Evolutionary conservation across 129 eudicot species (phyloP), one percentile per base, ranked within the genome.

Genomic region (Silybum marianum): DNA sequence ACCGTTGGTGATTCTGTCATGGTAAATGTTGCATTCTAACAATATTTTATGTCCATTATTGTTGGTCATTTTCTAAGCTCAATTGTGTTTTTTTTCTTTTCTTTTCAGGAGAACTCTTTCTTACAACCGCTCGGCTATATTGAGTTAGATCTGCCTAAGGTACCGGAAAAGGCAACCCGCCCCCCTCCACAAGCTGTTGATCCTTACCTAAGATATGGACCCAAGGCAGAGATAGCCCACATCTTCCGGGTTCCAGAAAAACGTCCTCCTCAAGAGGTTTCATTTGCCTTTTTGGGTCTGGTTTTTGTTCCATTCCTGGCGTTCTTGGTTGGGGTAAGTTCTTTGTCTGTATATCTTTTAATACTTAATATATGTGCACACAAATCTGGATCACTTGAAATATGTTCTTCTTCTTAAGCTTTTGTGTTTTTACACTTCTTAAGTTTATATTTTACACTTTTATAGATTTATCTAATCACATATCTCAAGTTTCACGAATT

Each of bases 201-300:
- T 71, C 90, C 91, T 9, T 87, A 83, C 77, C 84, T 86, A 12
- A 89, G 91, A 90, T 92, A 84, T 71, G 97, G 95, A 44, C 99
- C 99, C 69, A 92, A 90, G 80, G 87, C 90, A 30, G 99, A 95
- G 87, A 95, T 95, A 32, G 18, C 71, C 72, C 98, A 95, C 83
- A 91, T 95, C 74, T 95, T 95, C 82, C 86, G 99, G 84, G 84
- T 75, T 83, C 98, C 99, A 28, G 99, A 95, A 74, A 95, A 95
- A 82, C 91, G 87, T 19, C 99, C 99, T 60, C 89, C 95, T 60
- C 91, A 81, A 79, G 92, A 90, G 79, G 88, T 95, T 32, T 92
- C 97, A 71, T 87, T 86, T 84, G 93, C 90, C 73, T 95, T 95
- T 90, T 87, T 88, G 89, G 90, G 92, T 84, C 90, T 95, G 25